Evolutionary conservation across 2,329 filamentous ascomycete species (phyloP), one percentile per base, ranked within the genome.

Genomic region (Leptodontidium sp.): DNA sequence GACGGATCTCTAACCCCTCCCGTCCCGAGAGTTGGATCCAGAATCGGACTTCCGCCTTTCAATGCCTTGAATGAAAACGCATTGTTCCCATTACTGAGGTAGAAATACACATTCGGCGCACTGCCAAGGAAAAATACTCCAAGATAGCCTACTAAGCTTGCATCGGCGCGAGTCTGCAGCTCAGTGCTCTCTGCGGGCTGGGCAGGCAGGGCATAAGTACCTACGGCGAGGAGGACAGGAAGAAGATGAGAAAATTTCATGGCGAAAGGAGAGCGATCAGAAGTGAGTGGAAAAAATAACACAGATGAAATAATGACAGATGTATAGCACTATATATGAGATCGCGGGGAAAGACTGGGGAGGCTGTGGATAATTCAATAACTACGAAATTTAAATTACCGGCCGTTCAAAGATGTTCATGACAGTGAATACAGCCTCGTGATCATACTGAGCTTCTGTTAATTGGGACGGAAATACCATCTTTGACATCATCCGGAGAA

Each of bases 121-220:
- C 83, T 80, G 5, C 85, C 85, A 3, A 87, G 81, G 74, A 87
- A 88, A 75, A 87, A 86, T 9, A 83, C 84, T 2, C 84, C 84
- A 1, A 87, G 77, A 74, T 87, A 87, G 1, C 84, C 84, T 0
- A 82, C 83, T 2, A 86, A 77, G 62, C 77, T 81, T 0, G 82
- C 15, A 53, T 82, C 69, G 8, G 69, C 71, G 5, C 70, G 64
- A 15, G 52, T n/a, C 21, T 62, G 35, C 17, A 70, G 61, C 9
- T 65, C 61, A 14, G 58, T 63, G 21, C 8, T 53, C 2, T 61
- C 6, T 59, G 32, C 1, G n/a, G 53, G 43, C 21, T 17, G 40
- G 43, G 64, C 21, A 8, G 57, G 57, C 15, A 43, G 21, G 12
- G 57, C 57, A 12, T 59, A 11, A 4, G 38, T 14, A 15, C 12